These are phyloP conservation scores for Gracilaria caudata DNA, from an alignment of 23 red algal species.

Conservation along the genomic window DNA sequence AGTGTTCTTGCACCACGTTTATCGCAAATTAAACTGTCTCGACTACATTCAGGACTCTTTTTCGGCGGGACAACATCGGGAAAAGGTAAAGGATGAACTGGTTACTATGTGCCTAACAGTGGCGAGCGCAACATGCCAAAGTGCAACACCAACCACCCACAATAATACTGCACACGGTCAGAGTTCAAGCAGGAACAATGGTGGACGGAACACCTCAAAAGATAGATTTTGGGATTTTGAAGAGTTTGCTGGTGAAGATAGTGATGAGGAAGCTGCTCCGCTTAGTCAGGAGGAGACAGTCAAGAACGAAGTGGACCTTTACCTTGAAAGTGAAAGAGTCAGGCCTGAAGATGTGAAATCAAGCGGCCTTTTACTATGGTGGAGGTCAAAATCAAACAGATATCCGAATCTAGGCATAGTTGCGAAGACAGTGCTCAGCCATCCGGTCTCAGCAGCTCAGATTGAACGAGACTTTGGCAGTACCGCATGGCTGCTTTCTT, in stretches of 20 bases:
- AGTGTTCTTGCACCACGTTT: constrained; percentile 23
- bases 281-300: neutral
- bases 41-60: neutral
- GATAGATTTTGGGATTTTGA: neutral
- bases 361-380: neutral
- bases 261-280: neutral
- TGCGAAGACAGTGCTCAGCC: neutral
- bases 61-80: neutral
- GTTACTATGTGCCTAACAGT: neutral
- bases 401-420: neutral
- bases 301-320: neutral
- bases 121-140: no score
- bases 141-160: no score
- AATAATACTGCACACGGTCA: no score
- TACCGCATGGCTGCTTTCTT: neutral
- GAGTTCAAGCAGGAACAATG: no score
- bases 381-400: neutral
- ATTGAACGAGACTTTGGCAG: neutral
- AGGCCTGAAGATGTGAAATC: neutral
- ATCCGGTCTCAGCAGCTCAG: neutral
- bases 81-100: neutral
- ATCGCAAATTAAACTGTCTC: neutral
- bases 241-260: neutral
- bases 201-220: no score
- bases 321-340: neutral